Conservation (phyloP, 2,329 filamentous ascomycete genomes). For the Chaetomium olivaceum region DNA sequence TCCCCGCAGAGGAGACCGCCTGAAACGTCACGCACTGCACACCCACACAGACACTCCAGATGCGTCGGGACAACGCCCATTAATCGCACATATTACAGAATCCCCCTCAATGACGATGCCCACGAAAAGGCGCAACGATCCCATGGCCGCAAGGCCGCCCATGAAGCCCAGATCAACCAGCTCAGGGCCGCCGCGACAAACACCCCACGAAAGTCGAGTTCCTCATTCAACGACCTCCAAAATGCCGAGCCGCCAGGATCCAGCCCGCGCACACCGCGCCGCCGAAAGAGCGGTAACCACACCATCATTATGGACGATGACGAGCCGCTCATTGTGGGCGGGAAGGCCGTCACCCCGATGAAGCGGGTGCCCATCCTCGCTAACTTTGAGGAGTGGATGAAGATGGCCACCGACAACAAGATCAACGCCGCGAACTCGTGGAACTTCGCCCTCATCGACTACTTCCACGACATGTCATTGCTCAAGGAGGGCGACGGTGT, state of each 20-base stretch:
- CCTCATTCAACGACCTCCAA: constrained; percentile 59
- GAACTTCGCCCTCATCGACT: constrained; percentile 99
- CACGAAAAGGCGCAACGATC: constrained; percentile 86
- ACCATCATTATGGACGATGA: constrained; percentile 43
- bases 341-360: constrained; percentile 85
- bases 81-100: constrained; percentile 52
- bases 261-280: constrained; percentile 57
- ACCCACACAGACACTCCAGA: background rate
- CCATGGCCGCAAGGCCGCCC: constrained; percentile 81
- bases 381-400: constrained; percentile 99
- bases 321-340: constrained; percentile 66
- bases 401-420: constrained; percentile 99
- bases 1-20: background rate
- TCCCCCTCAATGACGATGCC: constrained; percentile 93
- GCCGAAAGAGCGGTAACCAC: constrained; percentile 41
- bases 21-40: background rate
- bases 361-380: constrained; percentile 93
- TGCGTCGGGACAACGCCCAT: background rate
- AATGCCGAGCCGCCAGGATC: constrained; percentile 55
- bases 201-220: constrained; percentile 67
- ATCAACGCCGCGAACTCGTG: constrained; percentile 98
- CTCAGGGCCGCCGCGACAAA: constrained; percentile 74
- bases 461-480: constrained; percentile 98
- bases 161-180: constrained; percentile 90
- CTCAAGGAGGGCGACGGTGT: constrained; percentile 95